Evolutionary conservation across 1,139 yeast species (phyloP).

Genomic region (Candida gigantensis): DNA sequence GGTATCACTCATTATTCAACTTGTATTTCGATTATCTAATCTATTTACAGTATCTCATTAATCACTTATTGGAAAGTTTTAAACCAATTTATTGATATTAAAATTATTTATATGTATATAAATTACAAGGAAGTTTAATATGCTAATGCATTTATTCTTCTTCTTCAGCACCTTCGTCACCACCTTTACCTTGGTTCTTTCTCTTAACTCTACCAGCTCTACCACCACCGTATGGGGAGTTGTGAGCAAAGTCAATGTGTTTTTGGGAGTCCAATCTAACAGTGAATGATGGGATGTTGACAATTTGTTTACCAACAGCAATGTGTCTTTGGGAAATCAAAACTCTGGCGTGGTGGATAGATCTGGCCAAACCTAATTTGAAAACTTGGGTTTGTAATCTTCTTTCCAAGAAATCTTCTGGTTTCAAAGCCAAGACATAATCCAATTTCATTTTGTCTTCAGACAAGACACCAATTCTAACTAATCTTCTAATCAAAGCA

Average conservation of each 20-base stretch:
- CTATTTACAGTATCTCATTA: no score
- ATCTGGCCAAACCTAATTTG: slow-evolving; percentile 99
- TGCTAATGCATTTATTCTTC: slow-evolving; percentile 25
- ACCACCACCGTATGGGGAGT: slow-evolving; percentile 99
- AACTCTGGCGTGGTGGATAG: slow-evolving; percentile 99
- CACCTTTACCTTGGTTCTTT: slow-evolving; percentile 81
- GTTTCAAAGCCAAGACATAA: slow-evolving; percentile 97
- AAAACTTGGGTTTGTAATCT: slow-evolving; percentile 99
- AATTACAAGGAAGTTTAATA: slow-evolving; percentile 2
- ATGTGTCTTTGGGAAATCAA: slow-evolving; percentile 98
- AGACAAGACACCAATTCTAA: slow-evolving; percentile 96
- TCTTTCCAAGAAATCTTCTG: slow-evolving; percentile 99
- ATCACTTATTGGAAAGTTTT: slow-evolving; percentile 7
- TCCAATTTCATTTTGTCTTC: slow-evolving; percentile 99
- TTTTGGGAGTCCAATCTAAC: slow-evolving; percentile 99
- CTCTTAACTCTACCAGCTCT: slow-evolving; percentile 99
- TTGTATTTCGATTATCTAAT: no score
- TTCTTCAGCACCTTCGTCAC: slow-evolving; percentile 68
- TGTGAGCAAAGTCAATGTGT: slow-evolving; percentile 99
- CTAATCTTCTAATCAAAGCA: slow-evolving; percentile 98
- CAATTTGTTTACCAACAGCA: slow-evolving; percentile 99
- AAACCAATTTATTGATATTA: slow-evolving; percentile 10
- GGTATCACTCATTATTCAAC: no score
- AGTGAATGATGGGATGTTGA: slow-evolving; percentile 98
- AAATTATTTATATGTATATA: slow-evolving; percentile 1